phyloP scores from a whole-genome alignment of 208 protist genomes.

The Leishmania guyanensis region DNA sequence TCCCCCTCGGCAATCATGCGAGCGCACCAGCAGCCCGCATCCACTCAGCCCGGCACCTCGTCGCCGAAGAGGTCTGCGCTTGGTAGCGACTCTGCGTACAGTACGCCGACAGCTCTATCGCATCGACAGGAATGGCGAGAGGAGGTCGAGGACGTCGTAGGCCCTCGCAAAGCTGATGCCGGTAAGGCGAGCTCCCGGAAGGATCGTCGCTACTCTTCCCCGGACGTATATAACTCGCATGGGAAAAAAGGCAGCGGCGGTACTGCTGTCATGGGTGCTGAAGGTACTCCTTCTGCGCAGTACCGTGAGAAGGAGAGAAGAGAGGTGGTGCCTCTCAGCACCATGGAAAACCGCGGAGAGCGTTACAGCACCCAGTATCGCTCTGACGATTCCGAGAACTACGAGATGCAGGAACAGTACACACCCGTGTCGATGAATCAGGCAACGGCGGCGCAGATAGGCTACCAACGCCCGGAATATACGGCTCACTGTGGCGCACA shows the following conservation, averaged over 20 bases:
- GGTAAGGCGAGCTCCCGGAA: neutral
- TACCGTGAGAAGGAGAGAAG: conserved; percentile 15
- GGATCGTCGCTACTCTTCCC: neutral
- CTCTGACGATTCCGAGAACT: neutral
- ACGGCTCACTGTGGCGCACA: neutral
- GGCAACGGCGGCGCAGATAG: neutral
- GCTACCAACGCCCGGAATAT: conserved; percentile 9
- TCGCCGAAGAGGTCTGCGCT: neutral
- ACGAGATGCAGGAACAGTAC: conserved; percentile 4
- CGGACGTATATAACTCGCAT: too few species aligned
- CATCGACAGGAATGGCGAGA: conserved; percentile 11
- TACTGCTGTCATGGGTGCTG: neutral
- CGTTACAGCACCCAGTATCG: neutral
- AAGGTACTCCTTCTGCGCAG: neutral
- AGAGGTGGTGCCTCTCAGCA: conserved; percentile 11
- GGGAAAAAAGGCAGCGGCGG: neutral
- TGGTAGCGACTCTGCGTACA: neutral
- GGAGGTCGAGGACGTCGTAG: conserved; percentile 10
- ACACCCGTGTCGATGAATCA: conserved; percentile 18
- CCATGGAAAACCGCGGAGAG: neutral
- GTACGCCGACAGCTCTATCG: conserved; percentile 21
- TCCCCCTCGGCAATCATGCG: neutral
- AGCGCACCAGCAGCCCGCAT: neutral
- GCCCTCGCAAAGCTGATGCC: neutral
- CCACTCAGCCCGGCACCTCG: neutral